phyloP scores from a whole-genome alignment of 2,329 filamentous ascomycete species.

The Gaeumannomyces tritici region DNA sequence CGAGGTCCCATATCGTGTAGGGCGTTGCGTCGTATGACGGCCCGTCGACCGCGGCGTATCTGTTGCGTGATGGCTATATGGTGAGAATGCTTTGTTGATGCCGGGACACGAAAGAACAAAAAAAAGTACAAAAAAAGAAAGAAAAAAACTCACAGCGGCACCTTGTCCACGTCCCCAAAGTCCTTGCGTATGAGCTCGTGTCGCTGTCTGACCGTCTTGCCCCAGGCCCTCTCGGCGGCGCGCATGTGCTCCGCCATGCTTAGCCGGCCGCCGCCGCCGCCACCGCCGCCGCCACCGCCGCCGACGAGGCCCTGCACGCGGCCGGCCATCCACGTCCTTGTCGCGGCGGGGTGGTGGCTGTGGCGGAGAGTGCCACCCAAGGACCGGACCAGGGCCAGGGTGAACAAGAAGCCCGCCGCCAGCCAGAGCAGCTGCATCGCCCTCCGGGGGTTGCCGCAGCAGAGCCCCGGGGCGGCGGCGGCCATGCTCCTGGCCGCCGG shows the following conservation, averaged over 20 bases:
- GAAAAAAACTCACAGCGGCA: constrained; percentile 10
- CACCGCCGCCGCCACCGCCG: not conserved
- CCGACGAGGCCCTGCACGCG: constrained; percentile 8
- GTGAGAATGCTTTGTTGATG: too few relatives aligned
- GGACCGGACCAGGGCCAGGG: constrained; percentile 13
- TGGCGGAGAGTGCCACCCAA: too few relatives aligned
- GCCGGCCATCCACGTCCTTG: constrained; percentile 14
- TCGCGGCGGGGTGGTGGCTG: constrained; percentile 5
- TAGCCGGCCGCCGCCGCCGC: constrained; percentile 4
- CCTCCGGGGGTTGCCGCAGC: constrained; percentile 8
- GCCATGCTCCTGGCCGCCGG: constrained; percentile 1
- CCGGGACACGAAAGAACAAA: too few relatives aligned
- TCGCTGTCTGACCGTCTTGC: constrained; percentile 18
- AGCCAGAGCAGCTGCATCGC: constrained; percentile 14
- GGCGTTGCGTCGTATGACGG: constrained; percentile 14
- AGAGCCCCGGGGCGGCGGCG: constrained; percentile 1
- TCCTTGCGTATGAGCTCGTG: constrained; percentile 15
- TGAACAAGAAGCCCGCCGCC: constrained; percentile 12
- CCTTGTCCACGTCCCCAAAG: constrained; percentile 13
- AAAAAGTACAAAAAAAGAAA: not conserved
- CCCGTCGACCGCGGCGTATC: constrained; percentile 6
- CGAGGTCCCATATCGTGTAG: constrained; percentile 29
- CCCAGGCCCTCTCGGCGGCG: constrained; percentile 14
- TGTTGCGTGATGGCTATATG: too few relatives aligned
- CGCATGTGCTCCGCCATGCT: constrained; percentile 11